A percentile compares a stretch with the other conserved stretches of the same genome.
Evolutionary conservation across 2,329 filamentous ascomycete genomes (phyloP).

Genomic region (Tolypocladium sp.): DNA sequence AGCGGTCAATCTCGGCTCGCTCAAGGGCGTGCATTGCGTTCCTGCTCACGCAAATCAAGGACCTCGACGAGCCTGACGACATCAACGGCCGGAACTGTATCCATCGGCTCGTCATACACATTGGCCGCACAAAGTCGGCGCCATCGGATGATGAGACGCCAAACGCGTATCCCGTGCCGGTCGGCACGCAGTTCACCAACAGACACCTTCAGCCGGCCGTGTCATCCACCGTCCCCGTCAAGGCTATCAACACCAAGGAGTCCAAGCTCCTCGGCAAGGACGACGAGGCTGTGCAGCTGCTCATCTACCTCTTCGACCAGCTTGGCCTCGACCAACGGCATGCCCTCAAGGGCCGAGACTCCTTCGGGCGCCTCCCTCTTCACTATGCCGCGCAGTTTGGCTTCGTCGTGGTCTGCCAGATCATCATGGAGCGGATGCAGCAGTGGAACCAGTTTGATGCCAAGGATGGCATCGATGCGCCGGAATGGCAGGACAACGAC

Average conservation of each 20-base stretch:
- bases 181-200: slow-evolving; percentile 46
- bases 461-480: slow-evolving; percentile 75
- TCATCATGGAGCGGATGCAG: slow-evolving; percentile 82
- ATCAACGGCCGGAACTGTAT: slow-evolving; percentile 92
- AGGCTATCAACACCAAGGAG: slow-evolving; percentile 57
- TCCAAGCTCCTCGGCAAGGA: slow-evolving; percentile 55
- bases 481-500: slow-evolving; percentile 85
- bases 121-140: slow-evolving; percentile 62
- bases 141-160: slow-evolving; percentile 41
- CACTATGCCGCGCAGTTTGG: slow-evolving; percentile 95
- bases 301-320: slow-evolving; percentile 54
- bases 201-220: slow-evolving; percentile 76
- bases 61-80: slow-evolving; percentile 78
- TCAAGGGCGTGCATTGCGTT: slow-evolving; percentile 62
- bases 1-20: slow-evolving; percentile 64
- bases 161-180: slow-evolving; percentile 39
- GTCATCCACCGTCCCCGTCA: slow-evolving; percentile 51
- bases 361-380: slow-evolving; percentile 73
- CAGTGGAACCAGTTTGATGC: slow-evolving; percentile 82
- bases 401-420: slow-evolving; percentile 80
- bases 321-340: slow-evolving; percentile 58
- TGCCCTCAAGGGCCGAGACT: slow-evolving; percentile 62
- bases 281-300: slow-evolving; percentile 66
- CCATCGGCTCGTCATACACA: slow-evolving; percentile 84
- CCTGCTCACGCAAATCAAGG: slow-evolving; percentile 59